Base-by-base conservation (phyloP, 371 early-diverging fungal genomes). In the Lichtheimia hyalospora region DNA sequence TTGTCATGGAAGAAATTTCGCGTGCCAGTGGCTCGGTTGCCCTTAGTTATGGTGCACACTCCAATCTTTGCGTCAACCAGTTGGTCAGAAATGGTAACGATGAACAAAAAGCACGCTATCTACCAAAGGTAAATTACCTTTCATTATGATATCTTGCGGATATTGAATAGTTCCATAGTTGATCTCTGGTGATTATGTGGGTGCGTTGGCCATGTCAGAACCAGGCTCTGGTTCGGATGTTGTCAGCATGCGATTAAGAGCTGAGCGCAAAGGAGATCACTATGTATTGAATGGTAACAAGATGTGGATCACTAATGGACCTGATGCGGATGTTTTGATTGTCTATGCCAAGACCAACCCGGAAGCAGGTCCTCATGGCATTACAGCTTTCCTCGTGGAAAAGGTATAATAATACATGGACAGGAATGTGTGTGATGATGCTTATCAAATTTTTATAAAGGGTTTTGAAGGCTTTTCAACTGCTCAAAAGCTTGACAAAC, bases 281-380 rank as follows among this genome's bases (percentile, higher is more conserved):
- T 96, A 94, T 68, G 71, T 93, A 4, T 64, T 93, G 54, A 94
- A 92, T 60, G 93, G 93, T 1, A 92, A 88, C 68, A 96, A 96
- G 79, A 87, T 95, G 78, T 98, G 98, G 98, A 98, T 98, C 71
- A 98, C 98, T 43, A 98, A 98, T 78, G 97, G 97, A 3, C 96
- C 96, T 15, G 96, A 95, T 74, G 96, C 96, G 13, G 88, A 97
- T 70, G 89, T 89, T 2, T 70, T 97, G 58, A 92, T 98, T 7
- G 96, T 97, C 7, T 98, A 97, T 71, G 97, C 97, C 39, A 96
- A 96, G 80, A 96, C 96, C 4, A 83, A 92, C 54, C 69, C 83
- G 49, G 78, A 86, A 23, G 87, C 90, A 24, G 93, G 93, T 4
- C 88, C 94, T 18, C 84, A 87, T 58, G 94, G 95, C 21, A 95